phyloP scores from a whole-genome alignment of 2,329 filamentous ascomycete genomes.

The Aspergillus arachidicola region DNA sequence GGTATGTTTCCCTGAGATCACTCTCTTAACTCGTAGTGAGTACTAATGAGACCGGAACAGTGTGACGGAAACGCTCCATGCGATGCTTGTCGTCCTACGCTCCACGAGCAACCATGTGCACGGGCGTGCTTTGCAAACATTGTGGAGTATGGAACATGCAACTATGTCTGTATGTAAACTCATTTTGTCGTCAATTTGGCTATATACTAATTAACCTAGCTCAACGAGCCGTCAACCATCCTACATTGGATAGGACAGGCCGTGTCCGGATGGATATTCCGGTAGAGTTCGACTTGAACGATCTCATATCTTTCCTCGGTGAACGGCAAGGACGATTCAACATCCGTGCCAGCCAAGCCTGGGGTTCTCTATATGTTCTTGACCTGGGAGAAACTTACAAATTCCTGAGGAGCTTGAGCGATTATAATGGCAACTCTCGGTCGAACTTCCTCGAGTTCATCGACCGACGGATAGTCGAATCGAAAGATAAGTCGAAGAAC shows the following conservation, averaged over 20 bases:
- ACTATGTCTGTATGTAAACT: slow-evolving; percentile 45
- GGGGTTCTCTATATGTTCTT: slow-evolving; percentile 46
- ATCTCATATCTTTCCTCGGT: slow-evolving; percentile 40
- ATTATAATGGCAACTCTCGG: slow-evolving; percentile 41
- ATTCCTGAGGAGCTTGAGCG: slow-evolving; percentile 42
- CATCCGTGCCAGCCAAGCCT: slow-evolving; percentile 46
- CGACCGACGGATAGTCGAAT: slow-evolving; percentile 47
- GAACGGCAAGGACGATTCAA: slow-evolving; percentile 46
- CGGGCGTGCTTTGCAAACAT: slow-evolving; percentile 48
- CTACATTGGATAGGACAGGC: slow-evolving; percentile 36
- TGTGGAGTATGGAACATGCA: slow-evolving; percentile 48
- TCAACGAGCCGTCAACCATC: slow-evolving; percentile 48
- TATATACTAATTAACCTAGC: slow-evolving; percentile 32
- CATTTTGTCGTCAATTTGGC: background rate
- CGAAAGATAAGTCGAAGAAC: slow-evolving; percentile 48
- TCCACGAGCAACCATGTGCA: slow-evolving; percentile 48
- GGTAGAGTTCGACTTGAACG: slow-evolving; percentile 41
- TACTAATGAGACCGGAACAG: slow-evolving; percentile 26
- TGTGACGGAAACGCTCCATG: slow-evolving; percentile 47
- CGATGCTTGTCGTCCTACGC: slow-evolving; percentile 44
- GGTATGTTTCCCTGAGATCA: slow-evolving; percentile 27
- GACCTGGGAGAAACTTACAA: slow-evolving; percentile 45
- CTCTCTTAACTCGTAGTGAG: background rate
- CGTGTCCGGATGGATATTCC: slow-evolving; percentile 46
- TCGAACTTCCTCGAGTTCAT: slow-evolving; percentile 49